Percentiles rank a stretch among this genome's conserved stretches.
Evolutionary conservation across 192 early-diverging fungal genomes (phyloP).

Genomic region (Podila horticola): DNA sequence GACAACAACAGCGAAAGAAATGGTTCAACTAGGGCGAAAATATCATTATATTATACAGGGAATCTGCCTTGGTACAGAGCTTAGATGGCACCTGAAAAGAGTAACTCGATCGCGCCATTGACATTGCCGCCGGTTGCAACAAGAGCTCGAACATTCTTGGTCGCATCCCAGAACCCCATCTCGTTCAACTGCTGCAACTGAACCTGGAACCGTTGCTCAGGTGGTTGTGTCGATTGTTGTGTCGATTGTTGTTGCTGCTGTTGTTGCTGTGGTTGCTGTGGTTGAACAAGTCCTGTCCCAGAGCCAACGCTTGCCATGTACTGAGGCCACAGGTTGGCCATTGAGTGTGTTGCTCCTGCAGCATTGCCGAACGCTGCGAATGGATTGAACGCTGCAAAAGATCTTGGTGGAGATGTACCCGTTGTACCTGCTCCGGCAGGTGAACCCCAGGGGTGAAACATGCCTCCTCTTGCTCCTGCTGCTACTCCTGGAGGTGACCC

Average conservation of each 20-base stretch:
- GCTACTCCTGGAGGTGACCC: conserved; percentile 3
- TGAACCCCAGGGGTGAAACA: conserved; percentile 9
- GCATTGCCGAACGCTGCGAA: conserved; percentile 49
- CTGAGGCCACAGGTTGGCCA: conserved; percentile 14
- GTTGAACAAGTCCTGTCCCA: conserved; percentile 12
- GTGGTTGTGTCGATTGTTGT: conserved; percentile 36
- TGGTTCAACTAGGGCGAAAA: not conserved
- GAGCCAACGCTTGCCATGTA: conserved; percentile 10
- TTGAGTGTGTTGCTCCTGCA: conserved; percentile 7
- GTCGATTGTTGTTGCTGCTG: conserved; percentile 7
- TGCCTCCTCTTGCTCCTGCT: conserved; percentile 1
- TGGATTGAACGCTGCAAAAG: conserved; percentile 42
- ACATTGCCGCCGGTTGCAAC: conserved; percentile 85
- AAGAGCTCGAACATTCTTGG: conserved; percentile 91
- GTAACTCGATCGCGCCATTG: conserved; percentile 88
- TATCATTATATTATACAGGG: not conserved
- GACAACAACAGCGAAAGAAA: not conserved
- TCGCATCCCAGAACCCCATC: conserved; percentile 94
- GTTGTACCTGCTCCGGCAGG: conserved; percentile 12
- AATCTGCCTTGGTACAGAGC: not conserved
- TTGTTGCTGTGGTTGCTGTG: conserved; percentile 1
- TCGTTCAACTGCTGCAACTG: conserved; percentile 89
- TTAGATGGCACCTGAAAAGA: conserved; percentile 61
- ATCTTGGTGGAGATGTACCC: conserved; percentile 5
- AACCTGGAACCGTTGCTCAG: conserved; percentile 70